Evolutionary conservation across 306 rosid genomes (phyloP).

Genomic region (Ormosia semicastrata): DNA sequence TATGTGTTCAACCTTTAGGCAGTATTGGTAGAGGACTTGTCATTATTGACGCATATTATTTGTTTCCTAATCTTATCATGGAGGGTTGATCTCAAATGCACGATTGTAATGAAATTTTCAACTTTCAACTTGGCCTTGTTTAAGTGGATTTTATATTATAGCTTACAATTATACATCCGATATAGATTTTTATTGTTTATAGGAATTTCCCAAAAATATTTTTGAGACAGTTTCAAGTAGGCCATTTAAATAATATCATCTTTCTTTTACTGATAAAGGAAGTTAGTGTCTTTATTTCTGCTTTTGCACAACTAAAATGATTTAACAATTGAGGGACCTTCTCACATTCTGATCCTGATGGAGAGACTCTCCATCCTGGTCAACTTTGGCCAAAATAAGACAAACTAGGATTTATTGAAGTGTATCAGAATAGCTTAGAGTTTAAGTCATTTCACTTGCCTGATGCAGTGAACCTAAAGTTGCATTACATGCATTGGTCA

Average conservation of each 20-base stretch:
- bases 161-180: not conserved
- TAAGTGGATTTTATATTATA: not conserved
- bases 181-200: not conserved
- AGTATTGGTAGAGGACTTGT: not conserved
- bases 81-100: constrained; percentile 1
- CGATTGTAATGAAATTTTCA: constrained; percentile 3
- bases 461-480: constrained; percentile 15
- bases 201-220: not conserved
- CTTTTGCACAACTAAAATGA: constrained; percentile 13
- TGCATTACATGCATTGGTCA: not conserved
- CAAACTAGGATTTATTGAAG: not conserved
- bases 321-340: constrained; percentile 11
- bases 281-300: not conserved
- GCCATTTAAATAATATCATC: not conserved
- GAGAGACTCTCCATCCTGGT: constrained; percentile 6
- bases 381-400: not conserved
- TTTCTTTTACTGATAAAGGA: constrained; percentile 3
- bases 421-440: not conserved
- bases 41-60: not conserved
- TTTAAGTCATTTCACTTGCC: constrained; percentile 12
- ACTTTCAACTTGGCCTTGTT: not conserved
- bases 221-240: not conserved
- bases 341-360: constrained; percentile 3
- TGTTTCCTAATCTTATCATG: constrained; percentile 5
- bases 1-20: not conserved